Evolutionary conservation across 2,329 filamentous ascomycete genomes (phyloP), one percentile per base, ranked within the genome.

Genomic region (Alternaria rosae): DNA sequence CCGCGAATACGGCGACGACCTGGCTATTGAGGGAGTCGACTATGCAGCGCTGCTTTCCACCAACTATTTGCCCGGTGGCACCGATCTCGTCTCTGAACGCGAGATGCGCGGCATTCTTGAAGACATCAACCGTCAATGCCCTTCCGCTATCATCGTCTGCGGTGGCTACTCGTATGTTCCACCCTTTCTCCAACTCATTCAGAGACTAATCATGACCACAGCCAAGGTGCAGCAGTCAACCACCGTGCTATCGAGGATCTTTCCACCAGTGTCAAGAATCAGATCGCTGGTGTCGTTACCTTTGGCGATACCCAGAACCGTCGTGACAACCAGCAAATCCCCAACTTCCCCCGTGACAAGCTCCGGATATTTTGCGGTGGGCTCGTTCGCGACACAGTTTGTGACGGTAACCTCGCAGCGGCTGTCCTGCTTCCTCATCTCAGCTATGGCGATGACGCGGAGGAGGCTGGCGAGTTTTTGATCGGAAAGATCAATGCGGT

Each of bases 231-330:
- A 17, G 54, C 54, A 6, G 54, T 56, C 5, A 56, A 50, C 43
- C 54, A 56, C 30, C 54, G 54, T 8, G 54, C 54, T 17, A 56
- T 56, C n/a, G 54, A 56, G 43, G 54, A 56, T 17, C 54, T 56
- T 2, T 56, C 54, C 13, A 2, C 32, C 6, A 28, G 41, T 20
- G 54, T 56, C 43, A 56, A 56, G 30, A 23, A 56, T n/a, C 54
- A 56, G 23, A 56, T 56, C 6, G 54, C 54, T 1, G 54, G 30
- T 9, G 54, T 56, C 4, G 54, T 56, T 2, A 56, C 54, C 21
- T 56, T 56, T 23, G 54, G 54, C 3, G 54, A 56, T 6, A 56
- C 54, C 2, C 54, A 56, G 23, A 32, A 30, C 21, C 54, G 54
- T 30, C 11, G 15, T 6, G 54, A 56, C 8, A 50, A 50, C 43